Percentiles rank a stretch among this genome's conserved stretches.
These are phyloP conservation scores for Eucalyptus brandiana DNA, from an alignment of 345 rosid genomes.

Conservation along the genomic window DNA sequence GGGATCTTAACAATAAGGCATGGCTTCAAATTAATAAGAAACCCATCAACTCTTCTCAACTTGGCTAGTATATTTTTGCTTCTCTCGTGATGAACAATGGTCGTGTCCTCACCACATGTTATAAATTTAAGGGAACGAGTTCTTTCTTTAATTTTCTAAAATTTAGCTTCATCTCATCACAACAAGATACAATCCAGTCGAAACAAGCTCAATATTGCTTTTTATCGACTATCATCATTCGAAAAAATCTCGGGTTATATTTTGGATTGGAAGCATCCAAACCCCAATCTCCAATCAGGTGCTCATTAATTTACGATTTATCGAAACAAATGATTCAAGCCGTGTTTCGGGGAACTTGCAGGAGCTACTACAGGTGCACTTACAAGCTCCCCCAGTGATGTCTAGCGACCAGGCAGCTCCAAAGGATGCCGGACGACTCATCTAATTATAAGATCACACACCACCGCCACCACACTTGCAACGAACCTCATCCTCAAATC, in stretches of 20 bases:
- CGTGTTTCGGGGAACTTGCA: not conserved
- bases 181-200: too few species aligned
- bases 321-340: not conserved
- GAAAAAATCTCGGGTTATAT: not conserved
- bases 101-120: not conserved
- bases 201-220: not conserved
- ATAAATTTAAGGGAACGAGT: not conserved
- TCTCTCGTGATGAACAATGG: not conserved
- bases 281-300: not conserved
- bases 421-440: slow-evolving; percentile 16
- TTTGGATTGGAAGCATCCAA: not conserved
- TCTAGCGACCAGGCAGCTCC: slow-evolving; percentile 36
- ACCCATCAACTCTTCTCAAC: not conserved
- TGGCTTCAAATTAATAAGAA: not conserved
- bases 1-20: not conserved
- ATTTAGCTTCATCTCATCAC: not conserved
- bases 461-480: too few species aligned
- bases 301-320: not conserved
- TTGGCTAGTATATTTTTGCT: not conserved
- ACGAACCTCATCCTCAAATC: too few species aligned
- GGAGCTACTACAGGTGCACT: slow-evolving; percentile 34
- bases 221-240: not conserved
- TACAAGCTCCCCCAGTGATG: slow-evolving; percentile 28
- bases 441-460: not conserved
- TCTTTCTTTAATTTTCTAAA: not conserved